A percentile compares a stretch with the other conserved stretches of the same genome.
Conservation (phyloP, 768 basidiomycete species). For the Russula sp. region DNA sequence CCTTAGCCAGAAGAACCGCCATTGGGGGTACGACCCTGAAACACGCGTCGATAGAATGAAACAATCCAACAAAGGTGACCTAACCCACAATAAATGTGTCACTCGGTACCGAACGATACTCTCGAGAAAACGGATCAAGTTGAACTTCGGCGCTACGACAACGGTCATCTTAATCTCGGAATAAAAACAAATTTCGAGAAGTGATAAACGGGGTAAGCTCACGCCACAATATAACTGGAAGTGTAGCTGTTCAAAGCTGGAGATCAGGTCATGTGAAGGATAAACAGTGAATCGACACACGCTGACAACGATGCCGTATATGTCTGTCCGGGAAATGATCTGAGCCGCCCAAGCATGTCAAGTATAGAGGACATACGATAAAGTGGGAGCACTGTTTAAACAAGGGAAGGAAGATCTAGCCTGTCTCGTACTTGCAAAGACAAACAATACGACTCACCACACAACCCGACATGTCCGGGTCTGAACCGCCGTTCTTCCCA, state of each 20-base stretch:
- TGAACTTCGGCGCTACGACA: slow-evolving; percentile 32
- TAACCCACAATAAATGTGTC: slow-evolving; percentile 24
- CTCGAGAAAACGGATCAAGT: slow-evolving; percentile 29
- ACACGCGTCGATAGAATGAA: no score
- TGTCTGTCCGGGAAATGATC: slow-evolving; percentile 36
- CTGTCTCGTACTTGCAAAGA: background rate
- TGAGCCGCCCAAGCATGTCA: background rate
- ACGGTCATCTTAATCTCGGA: slow-evolving; percentile 24
- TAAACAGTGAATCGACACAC: background rate
- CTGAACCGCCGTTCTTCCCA: slow-evolving; percentile 37
- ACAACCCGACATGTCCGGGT: slow-evolving; percentile 53
- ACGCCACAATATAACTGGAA: slow-evolving; percentile 27
- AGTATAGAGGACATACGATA: slow-evolving; percentile 26
- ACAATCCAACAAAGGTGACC: background rate
- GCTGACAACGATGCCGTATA: slow-evolving; percentile 31
- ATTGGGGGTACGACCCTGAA: slow-evolving; percentile 28
- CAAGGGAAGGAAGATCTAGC: background rate
- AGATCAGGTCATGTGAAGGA: background rate
- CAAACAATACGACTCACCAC: slow-evolving; percentile 36
- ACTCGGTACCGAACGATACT: slow-evolving; percentile 32
- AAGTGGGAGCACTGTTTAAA: slow-evolving; percentile 25
- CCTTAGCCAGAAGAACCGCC: slow-evolving; percentile 29
- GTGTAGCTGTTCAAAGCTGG: slow-evolving; percentile 24
- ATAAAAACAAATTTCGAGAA: background rate
- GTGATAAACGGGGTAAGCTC: background rate